Evolutionary conservation across 768 basidiomycete species (phyloP), one percentile per base, ranked within the genome.

Genomic region (Tricholoma matsutake): DNA sequence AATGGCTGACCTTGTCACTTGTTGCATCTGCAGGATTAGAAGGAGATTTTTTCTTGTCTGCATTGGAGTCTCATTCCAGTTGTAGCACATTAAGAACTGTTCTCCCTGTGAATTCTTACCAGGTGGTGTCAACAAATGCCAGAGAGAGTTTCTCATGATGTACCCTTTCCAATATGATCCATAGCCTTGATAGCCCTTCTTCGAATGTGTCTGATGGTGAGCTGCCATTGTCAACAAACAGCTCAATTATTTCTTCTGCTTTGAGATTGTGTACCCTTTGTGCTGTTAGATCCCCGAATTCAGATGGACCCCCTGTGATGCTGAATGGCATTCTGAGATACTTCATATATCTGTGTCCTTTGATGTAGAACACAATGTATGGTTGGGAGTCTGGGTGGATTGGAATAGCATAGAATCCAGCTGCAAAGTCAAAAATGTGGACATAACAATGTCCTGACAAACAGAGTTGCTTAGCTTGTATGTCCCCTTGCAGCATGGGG

Each of bases 141-240:
- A 81, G 61, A 0, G 75, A 78, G 31, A 79, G 51, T 1, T 61
- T 58, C 6, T 58, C 37, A 2, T 66, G 65, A 4, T 73, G 60
- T 10, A 75, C 65, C 1, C 72, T 43, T 0, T 61, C 39, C 2
- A 80, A 67, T 16, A 78, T 41, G 1, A 45, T 39, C 1, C 56
- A 9, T 7, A 79, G 37, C 1, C 69, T 68, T 1, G 1, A 25
- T 28, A 76, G 49, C 34, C 64, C 64, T 34, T 71, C 67, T 0
- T 71, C 65, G 43, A 79, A 78, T 0, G 54, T 56, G 63, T 79
- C 69, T 0, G 62, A 72, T 29, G 73, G 70, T 1, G 67, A 51
- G 0, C 69, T 73, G 0, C 76, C 72, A 59, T 82, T 75, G 47
- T 81, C 77, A 0, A 81, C 76, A 45, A 79, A 79, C 14, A 76